Conservation (phyloP, 352 stramenopile species). For the Pythium catenulatum region DNA sequence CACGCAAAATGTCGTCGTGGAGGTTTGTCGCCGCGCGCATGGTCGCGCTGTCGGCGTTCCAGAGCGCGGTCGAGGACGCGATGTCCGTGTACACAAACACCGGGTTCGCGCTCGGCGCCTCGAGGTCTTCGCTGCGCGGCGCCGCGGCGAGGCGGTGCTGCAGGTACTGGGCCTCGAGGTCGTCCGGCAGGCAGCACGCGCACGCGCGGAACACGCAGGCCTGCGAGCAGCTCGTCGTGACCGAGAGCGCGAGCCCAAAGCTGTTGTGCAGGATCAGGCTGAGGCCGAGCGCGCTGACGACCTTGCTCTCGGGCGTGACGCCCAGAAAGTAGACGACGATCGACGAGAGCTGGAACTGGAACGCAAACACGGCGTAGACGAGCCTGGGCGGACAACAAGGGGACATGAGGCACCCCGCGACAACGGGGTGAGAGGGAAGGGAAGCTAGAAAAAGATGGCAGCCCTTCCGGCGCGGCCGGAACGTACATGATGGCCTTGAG, state of each 20-base stretch:
- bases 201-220: constrained; percentile 30
- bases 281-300: not conserved
- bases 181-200: constrained; percentile 17
- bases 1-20: constrained; percentile 65
- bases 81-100: constrained; percentile 67
- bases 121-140: not conserved
- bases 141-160: not conserved
- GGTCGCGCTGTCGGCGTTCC: constrained; percentile 58
- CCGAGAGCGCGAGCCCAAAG: constrained; percentile 16
- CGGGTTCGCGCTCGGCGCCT: constrained; percentile 30
- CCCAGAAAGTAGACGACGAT: constrained; percentile 35
- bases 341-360: constrained; percentile 73
- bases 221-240: constrained; percentile 41
- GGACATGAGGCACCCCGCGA: not conserved
- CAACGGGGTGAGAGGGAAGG: not conserved
- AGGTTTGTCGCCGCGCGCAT: constrained; percentile 58
- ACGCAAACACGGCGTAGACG: constrained; percentile 77
- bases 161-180: constrained; percentile 36
- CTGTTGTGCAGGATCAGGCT: constrained; percentile 30
- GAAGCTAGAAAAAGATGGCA: not conserved
- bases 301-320: not conserved
- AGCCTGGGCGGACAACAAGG: no score
- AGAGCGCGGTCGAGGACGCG: constrained; percentile 33
- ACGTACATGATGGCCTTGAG: constrained; percentile 83
- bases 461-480: not conserved